phyloP scores from a whole-genome alignment of 169 alveolate species.

The Plasmodium knowlesi region DNA sequence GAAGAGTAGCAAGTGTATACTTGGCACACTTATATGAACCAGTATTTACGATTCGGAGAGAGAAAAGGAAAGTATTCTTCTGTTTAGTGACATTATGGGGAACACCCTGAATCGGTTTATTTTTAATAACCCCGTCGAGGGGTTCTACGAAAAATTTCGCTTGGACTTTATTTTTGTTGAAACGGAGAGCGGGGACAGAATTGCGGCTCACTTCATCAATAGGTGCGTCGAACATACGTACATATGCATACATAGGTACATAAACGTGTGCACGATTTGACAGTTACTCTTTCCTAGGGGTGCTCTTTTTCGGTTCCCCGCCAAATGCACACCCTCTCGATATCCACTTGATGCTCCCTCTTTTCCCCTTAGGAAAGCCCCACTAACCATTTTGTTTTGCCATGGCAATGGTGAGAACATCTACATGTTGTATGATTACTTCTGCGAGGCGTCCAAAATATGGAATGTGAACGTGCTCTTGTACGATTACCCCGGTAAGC shows the following conservation, averaged over 20 bases:
- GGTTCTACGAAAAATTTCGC: slow-evolving; percentile 50
- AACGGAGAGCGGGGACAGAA: slow-evolving; percentile 41
- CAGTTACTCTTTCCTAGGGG: background rate
- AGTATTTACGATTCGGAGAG: slow-evolving; percentile 8
- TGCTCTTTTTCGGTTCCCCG: background rate
- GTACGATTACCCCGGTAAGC: slow-evolving; percentile 66
- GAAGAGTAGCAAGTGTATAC: background rate
- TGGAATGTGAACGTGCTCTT: slow-evolving; percentile 69
- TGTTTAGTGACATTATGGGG: slow-evolving; percentile 34
- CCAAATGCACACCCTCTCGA: background rate
- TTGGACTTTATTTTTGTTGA: slow-evolving; percentile 65
- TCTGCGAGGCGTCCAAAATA: slow-evolving; percentile 51
- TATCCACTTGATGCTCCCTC: background rate
- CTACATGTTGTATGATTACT: slow-evolving; percentile 72
- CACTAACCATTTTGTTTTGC: slow-evolving; percentile 57
- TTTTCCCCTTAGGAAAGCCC: slow-evolving; percentile 47
- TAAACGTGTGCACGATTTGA: background rate
- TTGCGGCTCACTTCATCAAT: slow-evolving; percentile 70
- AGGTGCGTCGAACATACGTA: slow-evolving; percentile 23
- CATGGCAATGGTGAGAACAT: slow-evolving; percentile 73
- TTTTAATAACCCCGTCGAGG: slow-evolving; percentile 62
- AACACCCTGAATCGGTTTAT: slow-evolving; percentile 45
- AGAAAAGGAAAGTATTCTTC: background rate
- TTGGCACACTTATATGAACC: background rate
- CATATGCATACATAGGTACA: background rate